Evolutionary conservation across 2,329 filamentous ascomycete species (phyloP), one percentile per base, ranked within the genome.

Genomic region (Aspergillus candidus): DNA sequence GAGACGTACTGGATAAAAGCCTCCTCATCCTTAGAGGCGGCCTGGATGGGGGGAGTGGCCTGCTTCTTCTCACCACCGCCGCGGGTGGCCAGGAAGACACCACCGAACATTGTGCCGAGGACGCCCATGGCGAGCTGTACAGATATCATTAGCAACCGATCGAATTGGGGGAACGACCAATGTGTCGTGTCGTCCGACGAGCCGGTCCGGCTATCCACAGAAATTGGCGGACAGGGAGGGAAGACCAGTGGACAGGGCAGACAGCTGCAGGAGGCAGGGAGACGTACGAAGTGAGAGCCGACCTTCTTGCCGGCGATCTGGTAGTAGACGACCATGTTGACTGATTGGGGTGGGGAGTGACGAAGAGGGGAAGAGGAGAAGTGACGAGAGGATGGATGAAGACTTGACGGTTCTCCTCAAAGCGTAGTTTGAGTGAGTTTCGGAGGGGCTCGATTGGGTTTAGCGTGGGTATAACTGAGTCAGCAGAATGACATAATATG

Each of bases 21-120:
- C 71, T 83, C 80, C 71, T 84, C 80, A 56, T 83, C 80, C 68
- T 81, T 81, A 71, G 77, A 82, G 59, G 72, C 71, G 41, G 80
- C 80, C 61, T 81, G 79, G 68, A 83, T 79, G 34, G 79, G 76
- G 43, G 80, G 80, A 47, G 68, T 68, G 49, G 70, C 62, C 53
- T 66, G 57, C 51, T 70, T 67, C 49, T 70, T 63, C 55, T 70
- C 66, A 53, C 69, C 66, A 43, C 62, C 61, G 49, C 72, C 72
- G 49, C 71, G 63, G 53, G 69, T 67, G 38, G 69, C 67, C 51
- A 73, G 62, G 48, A 58, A 70, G 53, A 67, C 64, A 48, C 71
- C 71, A 48, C 67, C 69, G 59, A 75, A 76, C 14, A 74, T 62
- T 15, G 69, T 66, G 51, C 69, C 68, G 47, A 80, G 72, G 44